phyloP scores from a whole-genome alignment of 2,329 filamentous ascomycete genomes.

The Fusarium circinatum region DNA sequence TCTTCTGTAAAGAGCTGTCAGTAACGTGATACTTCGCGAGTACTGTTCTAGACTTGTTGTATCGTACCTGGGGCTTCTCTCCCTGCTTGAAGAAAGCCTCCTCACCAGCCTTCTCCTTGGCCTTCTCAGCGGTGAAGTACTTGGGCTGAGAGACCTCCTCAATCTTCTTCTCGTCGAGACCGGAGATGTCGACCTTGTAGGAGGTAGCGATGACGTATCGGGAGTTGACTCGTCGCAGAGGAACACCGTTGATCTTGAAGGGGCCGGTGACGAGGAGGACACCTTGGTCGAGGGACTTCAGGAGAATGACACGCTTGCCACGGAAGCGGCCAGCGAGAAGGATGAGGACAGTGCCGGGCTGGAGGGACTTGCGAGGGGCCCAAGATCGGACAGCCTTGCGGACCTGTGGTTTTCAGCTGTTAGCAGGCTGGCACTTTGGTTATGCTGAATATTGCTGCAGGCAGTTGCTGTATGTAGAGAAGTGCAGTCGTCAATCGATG shows the following conservation, averaged over 20 bases:
- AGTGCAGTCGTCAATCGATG: conserved; percentile 29
- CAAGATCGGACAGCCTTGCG: conserved; percentile 93
- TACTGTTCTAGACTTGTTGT: neutral
- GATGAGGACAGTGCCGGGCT: conserved; percentile 96
- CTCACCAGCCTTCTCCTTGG: conserved; percentile 94
- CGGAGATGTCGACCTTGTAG: conserved; percentile 83
- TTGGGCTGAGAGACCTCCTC: conserved; percentile 78
- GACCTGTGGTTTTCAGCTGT: conserved; percentile 68
- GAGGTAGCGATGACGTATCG: conserved; percentile 94
- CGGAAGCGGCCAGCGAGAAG: conserved; percentile 99
- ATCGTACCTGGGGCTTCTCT: conserved; percentile 92
- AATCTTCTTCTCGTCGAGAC: conserved; percentile 91
- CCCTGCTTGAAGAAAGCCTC: conserved; percentile 99
- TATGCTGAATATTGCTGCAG: conserved; percentile 7
- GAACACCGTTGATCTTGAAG: conserved; percentile 99
- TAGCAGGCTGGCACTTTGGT: conserved; percentile 39
- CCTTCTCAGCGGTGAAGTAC: conserved; percentile 98
- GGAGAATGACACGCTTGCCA: conserved; percentile 99
- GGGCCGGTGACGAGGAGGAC: conserved; percentile 98
- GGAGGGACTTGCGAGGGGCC: conserved; percentile 87
- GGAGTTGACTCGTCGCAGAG: conserved; percentile 92
- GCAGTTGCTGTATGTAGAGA: neutral
- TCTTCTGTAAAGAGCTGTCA: conserved; percentile 76
- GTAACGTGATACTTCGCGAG: conserved; percentile 16
- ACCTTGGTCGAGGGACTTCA: conserved; percentile 97